Conservation (phyloP, 768 basidiomycete genomes). For the Suillus sp. region DNA sequence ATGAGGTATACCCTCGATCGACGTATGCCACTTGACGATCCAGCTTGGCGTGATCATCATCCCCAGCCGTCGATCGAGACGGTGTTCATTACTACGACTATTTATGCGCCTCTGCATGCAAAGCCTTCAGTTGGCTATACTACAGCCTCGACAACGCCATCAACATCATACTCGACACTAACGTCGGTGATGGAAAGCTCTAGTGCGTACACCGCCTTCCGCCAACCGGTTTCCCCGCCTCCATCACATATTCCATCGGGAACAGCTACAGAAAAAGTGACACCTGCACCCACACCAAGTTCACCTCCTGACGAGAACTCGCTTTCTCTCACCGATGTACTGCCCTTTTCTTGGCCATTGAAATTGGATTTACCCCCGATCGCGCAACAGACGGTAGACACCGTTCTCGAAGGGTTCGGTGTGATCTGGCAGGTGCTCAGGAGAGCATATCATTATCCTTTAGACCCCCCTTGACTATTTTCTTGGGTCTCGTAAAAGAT, state of each 20-base stretch:
- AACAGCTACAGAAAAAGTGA: slow-evolving; percentile 12
- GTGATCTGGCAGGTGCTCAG: slow-evolving; percentile 34
- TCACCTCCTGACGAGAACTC: slow-evolving; percentile 21
- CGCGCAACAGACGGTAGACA: slow-evolving; percentile 27
- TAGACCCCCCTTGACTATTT: slow-evolving; percentile 34
- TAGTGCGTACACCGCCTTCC: slow-evolving; percentile 7
- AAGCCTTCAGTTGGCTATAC: slow-evolving; percentile 1
- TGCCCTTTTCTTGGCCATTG: slow-evolving; percentile 35
- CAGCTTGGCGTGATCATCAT: slow-evolving; percentile 14
- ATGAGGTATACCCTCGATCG: slow-evolving; percentile 29
- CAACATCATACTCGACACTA: slow-evolving; percentile 11
- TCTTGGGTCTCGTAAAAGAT: neutral
- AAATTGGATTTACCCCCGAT: slow-evolving; percentile 28
- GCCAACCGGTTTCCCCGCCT: neutral
- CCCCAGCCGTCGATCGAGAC: slow-evolving; percentile 23
- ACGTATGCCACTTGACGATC: slow-evolving; percentile 14
- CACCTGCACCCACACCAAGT: slow-evolving; percentile 16
- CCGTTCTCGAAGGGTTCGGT: slow-evolving; percentile 28
- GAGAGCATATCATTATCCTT: slow-evolving; percentile 37
- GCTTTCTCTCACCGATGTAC: slow-evolving; percentile 19
- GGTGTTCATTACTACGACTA: slow-evolving; percentile 34
- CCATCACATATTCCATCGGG: slow-evolving; percentile 14
- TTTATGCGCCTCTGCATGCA: slow-evolving; percentile 19
- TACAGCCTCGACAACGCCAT: slow-evolving; percentile 12
- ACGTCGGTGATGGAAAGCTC: slow-evolving; percentile 17